A percentile compares a stretch with the other conserved stretches of the same genome.
Conservation (phyloP, 106 monocot species). For the Alisma plantagoaquatica region DNA sequence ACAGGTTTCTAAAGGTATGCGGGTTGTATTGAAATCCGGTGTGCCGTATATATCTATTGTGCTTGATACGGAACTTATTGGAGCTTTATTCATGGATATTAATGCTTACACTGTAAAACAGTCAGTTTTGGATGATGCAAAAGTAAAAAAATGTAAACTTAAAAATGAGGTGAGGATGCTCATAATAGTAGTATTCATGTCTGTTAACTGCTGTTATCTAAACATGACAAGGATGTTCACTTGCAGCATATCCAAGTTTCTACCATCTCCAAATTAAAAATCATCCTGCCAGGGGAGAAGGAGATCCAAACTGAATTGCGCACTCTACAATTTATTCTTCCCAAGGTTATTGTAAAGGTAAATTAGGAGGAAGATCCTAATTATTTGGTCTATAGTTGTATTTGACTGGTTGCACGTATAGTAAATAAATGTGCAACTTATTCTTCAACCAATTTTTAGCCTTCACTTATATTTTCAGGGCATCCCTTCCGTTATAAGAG, state of each 20-base stretch:
- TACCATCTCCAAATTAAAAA: slow-evolving; percentile 42
- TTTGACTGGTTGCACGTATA: too few relatives aligned
- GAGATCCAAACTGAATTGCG: slow-evolving; percentile 51
- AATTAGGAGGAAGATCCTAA: too few relatives aligned
- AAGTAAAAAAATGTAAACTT: slow-evolving; percentile 62
- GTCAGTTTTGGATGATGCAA: slow-evolving; percentile 68
- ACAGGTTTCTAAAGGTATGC: slow-evolving; percentile 55
- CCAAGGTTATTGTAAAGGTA: slow-evolving; percentile 90
- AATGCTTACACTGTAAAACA: slow-evolving; percentile 49
- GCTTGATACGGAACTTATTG: slow-evolving; percentile 55
- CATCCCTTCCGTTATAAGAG: too few relatives aligned
- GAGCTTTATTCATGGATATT: slow-evolving; percentile 51
- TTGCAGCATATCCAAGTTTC: slow-evolving; percentile 48
- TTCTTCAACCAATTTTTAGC: too few relatives aligned
- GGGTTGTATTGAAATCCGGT: slow-evolving; percentile 55
- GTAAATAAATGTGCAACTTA: too few relatives aligned
- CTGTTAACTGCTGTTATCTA: too few relatives aligned
- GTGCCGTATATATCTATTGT: slow-evolving; percentile 49
- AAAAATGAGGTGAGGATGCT: slow-evolving; percentile 50
- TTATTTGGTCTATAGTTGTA: too few relatives aligned
- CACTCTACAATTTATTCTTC: slow-evolving; percentile 44
- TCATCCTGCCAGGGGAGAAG: slow-evolving; percentile 32
- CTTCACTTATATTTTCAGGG: too few relatives aligned
- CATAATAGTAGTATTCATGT: too few relatives aligned
- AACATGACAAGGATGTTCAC: too few relatives aligned